Evolutionary conservation across 1,139 yeast species (phyloP).

Genomic region (Candida sp.): DNA sequence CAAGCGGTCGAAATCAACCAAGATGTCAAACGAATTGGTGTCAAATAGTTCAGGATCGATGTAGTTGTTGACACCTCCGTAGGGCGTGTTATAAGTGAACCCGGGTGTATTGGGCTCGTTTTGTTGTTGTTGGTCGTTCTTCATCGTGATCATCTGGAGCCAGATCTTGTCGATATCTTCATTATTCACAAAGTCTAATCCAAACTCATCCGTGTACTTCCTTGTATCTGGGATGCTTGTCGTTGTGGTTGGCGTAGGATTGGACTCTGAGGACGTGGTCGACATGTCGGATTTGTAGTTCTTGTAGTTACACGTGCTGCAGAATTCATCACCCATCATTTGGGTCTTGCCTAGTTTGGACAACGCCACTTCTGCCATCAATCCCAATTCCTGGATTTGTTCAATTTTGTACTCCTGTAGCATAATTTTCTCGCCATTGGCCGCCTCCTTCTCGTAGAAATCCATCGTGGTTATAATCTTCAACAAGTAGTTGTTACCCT

Average conservation of each 20-base stretch:
- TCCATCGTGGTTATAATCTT: conserved; percentile 29
- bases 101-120: neutral
- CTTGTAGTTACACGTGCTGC: conserved; percentile 12
- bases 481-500: conserved; percentile 40
- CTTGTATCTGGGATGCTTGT: conserved; percentile 6
- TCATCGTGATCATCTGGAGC: conserved; percentile 41
- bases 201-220: conserved; percentile 20
- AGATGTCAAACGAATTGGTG: conserved; percentile 22
- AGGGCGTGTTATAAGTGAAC: no score
- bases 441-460: conserved; percentile 31
- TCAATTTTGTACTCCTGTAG: conserved; percentile 19
- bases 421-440: conserved; percentile 14
- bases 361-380: conserved; percentile 29
- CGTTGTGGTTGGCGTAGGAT: conserved; percentile 1
- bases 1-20: conserved; percentile 29
- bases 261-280: conserved; percentile 5
- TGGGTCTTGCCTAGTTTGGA: conserved; percentile 21
- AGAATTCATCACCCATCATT: conserved; percentile 16
- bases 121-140: conserved; percentile 22
- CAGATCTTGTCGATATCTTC: conserved; percentile 44
- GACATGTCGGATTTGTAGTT: conserved; percentile 3
- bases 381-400: conserved; percentile 33
- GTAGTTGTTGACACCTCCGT: neutral
- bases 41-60: conserved; percentile 5
- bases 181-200: conserved; percentile 30